These are phyloP conservation scores for Cucumis hystrix DNA, from an alignment of 306 rosid genomes.

Conservation along the genomic window DNA sequence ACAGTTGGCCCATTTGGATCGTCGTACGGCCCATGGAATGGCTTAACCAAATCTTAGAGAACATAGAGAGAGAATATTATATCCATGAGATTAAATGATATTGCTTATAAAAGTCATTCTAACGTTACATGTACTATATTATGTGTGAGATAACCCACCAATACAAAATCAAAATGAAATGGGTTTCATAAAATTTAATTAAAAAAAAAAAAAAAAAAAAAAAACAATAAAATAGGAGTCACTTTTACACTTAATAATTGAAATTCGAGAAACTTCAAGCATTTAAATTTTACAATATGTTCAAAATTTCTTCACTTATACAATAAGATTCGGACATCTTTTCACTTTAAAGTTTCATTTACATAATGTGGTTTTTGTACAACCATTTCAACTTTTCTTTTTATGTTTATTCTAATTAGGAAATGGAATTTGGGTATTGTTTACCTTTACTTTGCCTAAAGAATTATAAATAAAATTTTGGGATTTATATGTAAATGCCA, in stretches of 20 bases:
- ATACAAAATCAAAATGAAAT: neutral
- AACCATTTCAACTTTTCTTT: neutral
- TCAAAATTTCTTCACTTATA: neutral
- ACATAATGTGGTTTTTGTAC: neutral
- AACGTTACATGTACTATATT: neutral
- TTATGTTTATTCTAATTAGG: neutral
- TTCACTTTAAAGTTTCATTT: neutral
- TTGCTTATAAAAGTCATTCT: neutral
- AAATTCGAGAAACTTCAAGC: neutral
- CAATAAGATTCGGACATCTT: neutral
- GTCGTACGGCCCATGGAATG: neutral
- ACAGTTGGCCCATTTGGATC: neutral
- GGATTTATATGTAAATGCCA: no score
- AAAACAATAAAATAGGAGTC: no score
- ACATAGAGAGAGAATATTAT: neutral
- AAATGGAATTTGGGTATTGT: no score
- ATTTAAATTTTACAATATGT: neutral
- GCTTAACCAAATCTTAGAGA: neutral
- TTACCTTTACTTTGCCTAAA: no score
- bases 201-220: no score
- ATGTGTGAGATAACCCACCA: neutral
- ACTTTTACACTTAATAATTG: neutral
- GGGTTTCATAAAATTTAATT: neutral
- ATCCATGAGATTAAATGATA: neutral
- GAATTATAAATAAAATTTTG: no score